Base-by-base conservation (phyloP, 2,329 filamentous ascomycete species). In the Talaromyces sp. region DNA sequence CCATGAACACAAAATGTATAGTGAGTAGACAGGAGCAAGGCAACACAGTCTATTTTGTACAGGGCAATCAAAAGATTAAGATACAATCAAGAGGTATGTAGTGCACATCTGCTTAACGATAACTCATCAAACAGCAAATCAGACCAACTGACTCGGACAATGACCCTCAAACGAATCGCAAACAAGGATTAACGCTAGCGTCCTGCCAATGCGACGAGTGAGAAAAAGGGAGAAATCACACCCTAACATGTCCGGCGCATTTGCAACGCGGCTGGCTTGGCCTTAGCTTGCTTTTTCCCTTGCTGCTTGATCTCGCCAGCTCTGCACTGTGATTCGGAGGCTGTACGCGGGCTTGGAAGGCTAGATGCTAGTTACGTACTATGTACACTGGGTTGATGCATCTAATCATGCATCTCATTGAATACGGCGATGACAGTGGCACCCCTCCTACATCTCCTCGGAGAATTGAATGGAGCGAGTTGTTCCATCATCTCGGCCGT, bases 351-450 rank as follows among this genome's bases (percentile, higher is more conserved):
- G 33, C 41, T 45, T 45, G 41, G n/a, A 16, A 43, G 43, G 43
- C 43, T 47, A 47, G 43, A 54, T 33, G 48, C 50, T 35, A 35
- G 31, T 22, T 48, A 48, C 19, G 37, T 35, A 33, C 52, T 22
- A 37, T n/a, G n/a, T 35, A 24, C n/a, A 33, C 13, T 37, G 31
- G 24, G n/a, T 22, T 39, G 52, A 35, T 56, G 52, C 52, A 56
- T 56, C 52, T 56, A 56, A 37, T 39, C 52, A 39, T 56, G 52
- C 52, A 56, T 39, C 52, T 56, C 33, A 43, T 60, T 47, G 19
- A 60, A 60, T 47, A n/a, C 37, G 41, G 57, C 31, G 8, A 56
- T 39, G 8, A 3, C 27, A 1, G 27, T 31, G 27, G 27, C 33
- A 24, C 33, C 33, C 52, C 52, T 56, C 52, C 9, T 56, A 33